Evolutionary conservation across 2,329 filamentous ascomycete genomes (phyloP).

Genomic region (Leptographium galeiforme): DNA sequence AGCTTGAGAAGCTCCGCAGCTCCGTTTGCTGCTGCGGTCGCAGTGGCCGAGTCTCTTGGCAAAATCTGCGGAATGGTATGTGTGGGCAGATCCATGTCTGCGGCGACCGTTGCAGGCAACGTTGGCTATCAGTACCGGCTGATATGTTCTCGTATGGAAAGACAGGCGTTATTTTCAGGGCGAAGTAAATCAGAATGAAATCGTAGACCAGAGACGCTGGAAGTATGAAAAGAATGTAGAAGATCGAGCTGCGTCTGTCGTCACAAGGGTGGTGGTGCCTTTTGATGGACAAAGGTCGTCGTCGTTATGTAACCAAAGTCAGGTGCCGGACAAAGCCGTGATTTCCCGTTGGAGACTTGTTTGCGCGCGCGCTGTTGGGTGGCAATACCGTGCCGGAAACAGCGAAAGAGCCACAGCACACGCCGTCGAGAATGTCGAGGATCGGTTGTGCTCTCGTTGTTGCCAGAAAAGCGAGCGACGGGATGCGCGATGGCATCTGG

Average conservation of each 20-base stretch:
- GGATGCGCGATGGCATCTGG: not conserved
- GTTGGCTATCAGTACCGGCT: not conserved
- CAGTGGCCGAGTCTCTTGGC: not conserved
- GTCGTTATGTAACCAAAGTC: no score
- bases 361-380: not conserved
- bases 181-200: no score
- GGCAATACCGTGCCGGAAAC: not conserved
- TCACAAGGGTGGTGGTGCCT: no score
- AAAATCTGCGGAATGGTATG: constrained; percentile 5
- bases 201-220: no score
- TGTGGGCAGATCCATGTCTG: constrained; percentile 10
- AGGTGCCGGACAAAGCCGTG: not conserved
- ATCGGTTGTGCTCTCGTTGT: not conserved
- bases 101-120: not conserved
- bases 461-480: not conserved
- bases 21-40: constrained; percentile 11
- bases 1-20: constrained; percentile 33
- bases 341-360: not conserved
- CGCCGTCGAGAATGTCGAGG: not conserved
- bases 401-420: not conserved
- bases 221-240: no score
- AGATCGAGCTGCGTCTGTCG: no score
- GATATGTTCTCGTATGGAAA: not conserved
- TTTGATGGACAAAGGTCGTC: no score
- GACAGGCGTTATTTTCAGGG: not conserved